These are phyloP conservation scores for Xylariaceae sp. DNA, from an alignment of 2,329 filamentous ascomycete genomes.

Conservation along the genomic window DNA sequence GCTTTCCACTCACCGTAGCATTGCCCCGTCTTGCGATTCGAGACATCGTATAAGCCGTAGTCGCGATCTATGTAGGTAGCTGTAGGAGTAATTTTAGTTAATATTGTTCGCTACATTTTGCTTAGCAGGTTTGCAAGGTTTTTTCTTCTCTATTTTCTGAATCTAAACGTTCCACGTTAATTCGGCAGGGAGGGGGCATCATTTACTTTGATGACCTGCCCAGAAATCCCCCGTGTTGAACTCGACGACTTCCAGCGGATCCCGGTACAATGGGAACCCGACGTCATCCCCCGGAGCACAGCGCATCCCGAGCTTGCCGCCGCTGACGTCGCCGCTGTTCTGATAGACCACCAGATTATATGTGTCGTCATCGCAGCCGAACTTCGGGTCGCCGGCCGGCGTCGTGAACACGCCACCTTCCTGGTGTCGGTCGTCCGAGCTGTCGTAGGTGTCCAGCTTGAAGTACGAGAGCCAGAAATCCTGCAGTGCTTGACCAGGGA, in stretches of 20 bases:
- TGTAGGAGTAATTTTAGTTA: neutral
- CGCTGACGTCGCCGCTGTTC: conserved; percentile 23
- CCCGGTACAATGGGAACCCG: conserved; percentile 19
- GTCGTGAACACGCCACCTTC: conserved; percentile 10
- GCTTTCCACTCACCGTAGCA: conserved; percentile 15
- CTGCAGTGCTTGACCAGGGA: neutral
- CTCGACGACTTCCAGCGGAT: conserved; percentile 26
- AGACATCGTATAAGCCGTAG: conserved; percentile 18
- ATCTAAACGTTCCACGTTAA: no score
- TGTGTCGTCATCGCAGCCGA: conserved; percentile 9
- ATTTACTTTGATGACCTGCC: conserved; percentile 27
- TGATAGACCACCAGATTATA: conserved; percentile 14
- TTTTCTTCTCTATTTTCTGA: neutral
- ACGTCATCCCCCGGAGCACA: conserved; percentile 21
- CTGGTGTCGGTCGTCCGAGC: conserved; percentile 7
- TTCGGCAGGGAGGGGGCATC: no score
- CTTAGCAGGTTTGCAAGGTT: neutral
- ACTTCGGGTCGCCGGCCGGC: neutral
- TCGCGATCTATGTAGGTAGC: conserved; percentile 27
- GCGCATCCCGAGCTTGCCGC: conserved; percentile 20
- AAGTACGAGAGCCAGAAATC: conserved; percentile 7
- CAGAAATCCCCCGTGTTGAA: conserved; percentile 23
- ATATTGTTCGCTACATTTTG: neutral
- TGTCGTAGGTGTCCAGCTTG: conserved; percentile 9
- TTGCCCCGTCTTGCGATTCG: conserved; percentile 17